Conservation (phyloP, 2,329 filamentous ascomycete genomes). For the Neofusicoccum ribis region DNA sequence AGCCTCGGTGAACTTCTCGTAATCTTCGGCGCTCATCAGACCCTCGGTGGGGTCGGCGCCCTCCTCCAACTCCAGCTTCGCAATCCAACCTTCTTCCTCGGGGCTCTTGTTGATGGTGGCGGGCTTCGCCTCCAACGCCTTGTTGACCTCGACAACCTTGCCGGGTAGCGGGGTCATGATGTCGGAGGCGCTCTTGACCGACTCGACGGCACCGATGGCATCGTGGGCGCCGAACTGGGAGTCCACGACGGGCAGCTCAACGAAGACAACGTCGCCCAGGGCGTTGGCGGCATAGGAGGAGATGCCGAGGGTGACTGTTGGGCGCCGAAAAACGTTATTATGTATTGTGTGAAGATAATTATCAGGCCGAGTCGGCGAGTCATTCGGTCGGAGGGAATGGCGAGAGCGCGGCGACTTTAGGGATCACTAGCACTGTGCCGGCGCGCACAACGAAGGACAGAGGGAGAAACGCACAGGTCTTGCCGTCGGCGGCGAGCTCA, state of each 20-base stretch:
- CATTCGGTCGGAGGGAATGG: constrained; percentile 13
- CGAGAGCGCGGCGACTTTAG: constrained; percentile 10
- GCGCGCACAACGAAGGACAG: constrained; percentile 4
- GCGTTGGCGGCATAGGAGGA: constrained; percentile 87
- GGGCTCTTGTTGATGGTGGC: constrained; percentile 85
- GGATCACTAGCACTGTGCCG: neutral
- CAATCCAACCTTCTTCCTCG: constrained; percentile 91
- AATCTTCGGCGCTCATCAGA: constrained; percentile 71
- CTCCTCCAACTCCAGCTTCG: constrained; percentile 77
- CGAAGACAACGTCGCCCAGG: constrained; percentile 94
- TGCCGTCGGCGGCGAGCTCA: constrained; percentile 79
- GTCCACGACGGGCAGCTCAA: constrained; percentile 80
- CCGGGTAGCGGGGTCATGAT: constrained; percentile 87
- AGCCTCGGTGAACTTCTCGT: constrained; percentile 55
- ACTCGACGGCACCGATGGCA: constrained; percentile 91
- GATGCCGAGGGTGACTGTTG: constrained; percentile 71
- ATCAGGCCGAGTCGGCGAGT: neutral
- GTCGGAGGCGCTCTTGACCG: constrained; percentile 96
- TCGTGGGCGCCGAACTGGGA: constrained; percentile 74
- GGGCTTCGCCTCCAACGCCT: constrained; percentile 77
- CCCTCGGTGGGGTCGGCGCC: constrained; percentile 61
- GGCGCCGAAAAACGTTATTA: neutral
- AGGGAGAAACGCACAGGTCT: constrained; percentile 59
- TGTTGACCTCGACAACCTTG: constrained; percentile 73
- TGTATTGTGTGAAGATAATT: constrained; percentile 18